Evolutionary conservation across 1,139 yeast genomes (phyloP).

Genomic region (Lodderomyces metapsilosis): DNA sequence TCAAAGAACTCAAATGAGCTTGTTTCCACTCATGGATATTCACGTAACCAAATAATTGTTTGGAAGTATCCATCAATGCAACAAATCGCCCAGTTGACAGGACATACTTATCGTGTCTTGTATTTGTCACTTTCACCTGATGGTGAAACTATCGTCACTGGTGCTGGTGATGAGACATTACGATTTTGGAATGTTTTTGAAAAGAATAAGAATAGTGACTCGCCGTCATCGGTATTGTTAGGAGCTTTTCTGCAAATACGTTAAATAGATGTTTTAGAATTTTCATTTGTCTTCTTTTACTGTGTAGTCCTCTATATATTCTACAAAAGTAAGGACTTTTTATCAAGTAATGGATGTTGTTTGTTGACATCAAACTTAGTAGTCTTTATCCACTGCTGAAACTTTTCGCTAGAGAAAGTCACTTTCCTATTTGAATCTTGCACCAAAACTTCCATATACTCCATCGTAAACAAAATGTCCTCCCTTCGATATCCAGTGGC

Average conservation of each 20-base stretch:
- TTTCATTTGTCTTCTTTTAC: not conserved
- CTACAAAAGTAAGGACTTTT: slow-evolving; percentile 21
- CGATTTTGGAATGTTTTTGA: slow-evolving; percentile 93
- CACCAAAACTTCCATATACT: slow-evolving; percentile 54
- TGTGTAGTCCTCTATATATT: not conserved
- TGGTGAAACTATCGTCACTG: slow-evolving; percentile 97
- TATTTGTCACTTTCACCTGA: slow-evolving; percentile 93
- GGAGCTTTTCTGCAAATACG: slow-evolving; percentile 81
- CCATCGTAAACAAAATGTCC: slow-evolving; percentile 66
- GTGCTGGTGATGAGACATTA: slow-evolving; percentile 97
- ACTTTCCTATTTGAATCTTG: slow-evolving; percentile 16
- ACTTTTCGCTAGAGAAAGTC: slow-evolving; percentile 21
- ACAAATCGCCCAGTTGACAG: slow-evolving; percentile 89
- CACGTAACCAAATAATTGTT: slow-evolving; percentile 83
- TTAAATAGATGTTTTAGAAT: slow-evolving; percentile 20
- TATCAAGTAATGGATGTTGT: slow-evolving; percentile 26
- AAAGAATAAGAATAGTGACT: slow-evolving; percentile 58
- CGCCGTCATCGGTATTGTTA: slow-evolving; percentile 62
- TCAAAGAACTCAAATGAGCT: slow-evolving; percentile 87
- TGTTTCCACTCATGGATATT: slow-evolving; percentile 93
- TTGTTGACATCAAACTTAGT: slow-evolving; percentile 24
- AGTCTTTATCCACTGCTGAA: slow-evolving; percentile 29
- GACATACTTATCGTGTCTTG: slow-evolving; percentile 90
- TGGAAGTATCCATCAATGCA: slow-evolving; percentile 96
- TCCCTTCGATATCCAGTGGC: slow-evolving; percentile 69